phyloP scores from a whole-genome alignment of 257 asterid genomes.

The Solanum phureja region DNA sequence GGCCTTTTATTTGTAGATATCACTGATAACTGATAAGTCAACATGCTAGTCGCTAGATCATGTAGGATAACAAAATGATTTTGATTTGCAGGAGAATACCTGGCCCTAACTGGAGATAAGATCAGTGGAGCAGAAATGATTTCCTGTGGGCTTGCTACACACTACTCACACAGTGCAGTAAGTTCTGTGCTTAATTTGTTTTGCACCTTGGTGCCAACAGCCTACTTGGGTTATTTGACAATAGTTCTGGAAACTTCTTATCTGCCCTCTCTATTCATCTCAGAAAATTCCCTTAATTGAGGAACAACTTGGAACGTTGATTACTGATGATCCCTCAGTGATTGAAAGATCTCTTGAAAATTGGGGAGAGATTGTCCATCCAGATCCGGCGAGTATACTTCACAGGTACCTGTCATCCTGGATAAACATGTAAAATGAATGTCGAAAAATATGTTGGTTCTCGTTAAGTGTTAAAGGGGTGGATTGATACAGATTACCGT shows the following conservation, averaged over 20 bases:
- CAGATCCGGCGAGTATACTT: conserved; percentile 54
- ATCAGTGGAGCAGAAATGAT: conserved; percentile 81
- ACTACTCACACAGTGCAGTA: conserved; percentile 47
- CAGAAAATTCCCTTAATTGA: conserved; percentile 84
- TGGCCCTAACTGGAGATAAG: conserved; percentile 84
- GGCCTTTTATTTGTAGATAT: not conserved
- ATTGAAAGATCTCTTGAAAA: conserved; percentile 56
- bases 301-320: conserved; percentile 63
- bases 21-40: not conserved
- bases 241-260: not conserved
- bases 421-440: not conserved
- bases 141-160: conserved; percentile 95
- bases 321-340: conserved; percentile 84
- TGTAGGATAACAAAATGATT: not conserved
- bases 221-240: conserved; percentile 1
- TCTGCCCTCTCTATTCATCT: conserved; percentile 5
- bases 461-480: not conserved
- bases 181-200: not conserved
- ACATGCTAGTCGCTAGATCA: not conserved
- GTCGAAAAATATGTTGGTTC: not conserved
- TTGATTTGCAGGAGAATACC: conserved; percentile 65
- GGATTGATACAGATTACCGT: not conserved
- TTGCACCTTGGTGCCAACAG: not conserved
- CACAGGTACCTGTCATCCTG: conserved; percentile 40
- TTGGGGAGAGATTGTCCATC: conserved; percentile 47